These are phyloP conservation scores for Mortierella sp. DNA, from an alignment of 371 early-diverging fungal genomes.

Conservation along the genomic window DNA sequence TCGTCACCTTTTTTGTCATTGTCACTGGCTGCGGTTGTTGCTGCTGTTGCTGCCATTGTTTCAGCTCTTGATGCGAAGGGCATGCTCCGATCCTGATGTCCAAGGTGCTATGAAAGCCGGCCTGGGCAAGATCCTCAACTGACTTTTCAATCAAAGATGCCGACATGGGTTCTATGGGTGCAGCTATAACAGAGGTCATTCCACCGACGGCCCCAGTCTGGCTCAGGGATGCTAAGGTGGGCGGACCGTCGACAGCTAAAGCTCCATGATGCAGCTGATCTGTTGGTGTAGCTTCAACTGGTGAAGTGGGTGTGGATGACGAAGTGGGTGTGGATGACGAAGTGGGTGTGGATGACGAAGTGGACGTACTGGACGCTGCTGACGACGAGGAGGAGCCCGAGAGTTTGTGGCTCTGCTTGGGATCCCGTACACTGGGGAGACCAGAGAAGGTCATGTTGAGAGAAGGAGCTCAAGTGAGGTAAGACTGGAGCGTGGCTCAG, in stretches of 20 bases:
- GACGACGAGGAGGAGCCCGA: conserved; percentile 18
- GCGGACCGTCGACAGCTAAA: background rate
- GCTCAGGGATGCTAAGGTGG: background rate
- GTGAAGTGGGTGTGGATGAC: conserved; percentile 7
- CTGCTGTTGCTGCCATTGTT: conserved; percentile 1
- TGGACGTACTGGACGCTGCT: conserved; percentile 5
- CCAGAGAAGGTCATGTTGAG: conserved; percentile 52
- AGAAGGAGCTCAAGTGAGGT: background rate
- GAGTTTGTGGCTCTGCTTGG: conserved; percentile 38
- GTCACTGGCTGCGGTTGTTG: conserved; percentile 5
- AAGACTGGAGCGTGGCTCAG: no score
- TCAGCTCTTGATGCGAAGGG: background rate
- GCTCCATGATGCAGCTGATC: conserved; percentile 8
- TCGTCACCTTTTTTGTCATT: conserved; percentile 34
- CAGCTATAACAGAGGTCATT: background rate
- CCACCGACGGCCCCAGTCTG: no score
- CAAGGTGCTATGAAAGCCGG: conserved; percentile 1
- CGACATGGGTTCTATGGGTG: conserved; percentile 2
- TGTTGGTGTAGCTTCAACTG: background rate
- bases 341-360: conserved; percentile 16
- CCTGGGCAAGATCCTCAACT: conserved; percentile 27
- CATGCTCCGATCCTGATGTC: background rate
- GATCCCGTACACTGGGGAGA: conserved; percentile 45
- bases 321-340: conserved; percentile 12
- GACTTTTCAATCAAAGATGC: conserved; percentile 21